Evolutionary conservation across 805 yeast species (phyloP).

Genomic region (Candida ulmi): DNA sequence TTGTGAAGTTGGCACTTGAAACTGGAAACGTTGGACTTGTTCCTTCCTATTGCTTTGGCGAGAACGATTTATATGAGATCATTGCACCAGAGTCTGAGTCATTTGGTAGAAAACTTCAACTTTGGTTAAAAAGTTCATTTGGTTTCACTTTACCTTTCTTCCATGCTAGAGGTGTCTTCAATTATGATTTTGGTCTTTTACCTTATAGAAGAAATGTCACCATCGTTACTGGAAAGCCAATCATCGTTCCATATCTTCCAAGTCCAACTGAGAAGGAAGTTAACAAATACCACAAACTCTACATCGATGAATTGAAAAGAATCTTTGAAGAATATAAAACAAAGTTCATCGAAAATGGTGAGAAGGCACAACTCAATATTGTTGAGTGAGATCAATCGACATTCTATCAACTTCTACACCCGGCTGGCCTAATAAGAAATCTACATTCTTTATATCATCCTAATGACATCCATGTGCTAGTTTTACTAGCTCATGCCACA

Average conservation of each 20-base stretch:
- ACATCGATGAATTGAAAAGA: conserved; percentile 55
- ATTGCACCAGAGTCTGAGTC: conserved; percentile 39
- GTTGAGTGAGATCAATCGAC: conserved; percentile 14
- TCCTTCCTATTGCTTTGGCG: conserved; percentile 91
- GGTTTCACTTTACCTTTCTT: conserved; percentile 90
- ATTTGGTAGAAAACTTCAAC: conserved; percentile 52
- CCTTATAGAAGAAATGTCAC: conserved; percentile 81
- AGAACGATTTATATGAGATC: conserved; percentile 58
- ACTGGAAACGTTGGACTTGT: conserved; percentile 75
- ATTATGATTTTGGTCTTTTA: conserved; percentile 84
- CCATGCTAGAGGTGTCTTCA: conserved; percentile 87
- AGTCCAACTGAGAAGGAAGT: conserved; percentile 44
- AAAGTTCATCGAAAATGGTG: conserved; percentile 29
- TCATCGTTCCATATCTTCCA: conserved; percentile 45
- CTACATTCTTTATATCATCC: no score
- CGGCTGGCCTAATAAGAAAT: no score
- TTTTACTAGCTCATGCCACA: no score
- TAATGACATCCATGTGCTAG: no score
- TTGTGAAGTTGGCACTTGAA: conserved; percentile 79
- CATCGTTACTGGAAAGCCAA: conserved; percentile 69
- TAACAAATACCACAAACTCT: conserved; percentile 66
- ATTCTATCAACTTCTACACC: no score
- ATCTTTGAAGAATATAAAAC: conserved; percentile 65
- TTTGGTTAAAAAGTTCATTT: conserved; percentile 60
- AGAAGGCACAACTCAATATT: conserved; percentile 11